phyloP scores from a whole-genome alignment of 2,329 filamentous ascomycete genomes.

The Zasmidium angulare region DNA sequence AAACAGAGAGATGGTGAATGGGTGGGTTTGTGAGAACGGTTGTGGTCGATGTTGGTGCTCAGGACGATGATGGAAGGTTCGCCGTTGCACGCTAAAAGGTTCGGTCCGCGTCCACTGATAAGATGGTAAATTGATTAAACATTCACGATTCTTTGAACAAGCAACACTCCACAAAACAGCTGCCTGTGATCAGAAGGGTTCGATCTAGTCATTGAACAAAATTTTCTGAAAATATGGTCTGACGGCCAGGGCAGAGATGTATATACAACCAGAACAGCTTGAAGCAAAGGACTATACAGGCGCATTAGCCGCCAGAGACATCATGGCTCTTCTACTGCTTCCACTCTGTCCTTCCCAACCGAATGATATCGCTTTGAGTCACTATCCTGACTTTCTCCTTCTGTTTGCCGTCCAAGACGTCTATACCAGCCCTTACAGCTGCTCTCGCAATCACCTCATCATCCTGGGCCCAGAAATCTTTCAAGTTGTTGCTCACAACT shows the following conservation, averaged over 20 bases:
- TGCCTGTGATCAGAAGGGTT: no score
- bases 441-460: constrained; percentile 69
- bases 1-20: not conserved
- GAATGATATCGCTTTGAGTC: constrained; percentile 62
- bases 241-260: no score
- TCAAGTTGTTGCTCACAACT: constrained; percentile 51
- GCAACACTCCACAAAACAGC: no score
- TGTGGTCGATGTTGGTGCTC: not conserved
- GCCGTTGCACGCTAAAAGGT: constrained; percentile 3
- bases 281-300: no score
- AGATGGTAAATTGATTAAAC: not conserved
- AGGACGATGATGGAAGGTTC: not conserved
- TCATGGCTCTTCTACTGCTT: no score
- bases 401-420: constrained; percentile 54
- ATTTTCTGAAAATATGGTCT: no score
- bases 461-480: constrained; percentile 72
- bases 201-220: no score
- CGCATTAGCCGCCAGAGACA: no score
- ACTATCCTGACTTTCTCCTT: constrained; percentile 62
- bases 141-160: not conserved
- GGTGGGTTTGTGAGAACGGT: not conserved
- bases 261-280: not conserved
- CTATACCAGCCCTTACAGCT: constrained; percentile 59
- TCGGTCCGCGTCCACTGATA: not conserved
- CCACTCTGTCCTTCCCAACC: constrained; percentile 60